Evolutionary conservation across 768 basidiomycete genomes (phyloP).

Genomic region (Coprinopsis sp.): DNA sequence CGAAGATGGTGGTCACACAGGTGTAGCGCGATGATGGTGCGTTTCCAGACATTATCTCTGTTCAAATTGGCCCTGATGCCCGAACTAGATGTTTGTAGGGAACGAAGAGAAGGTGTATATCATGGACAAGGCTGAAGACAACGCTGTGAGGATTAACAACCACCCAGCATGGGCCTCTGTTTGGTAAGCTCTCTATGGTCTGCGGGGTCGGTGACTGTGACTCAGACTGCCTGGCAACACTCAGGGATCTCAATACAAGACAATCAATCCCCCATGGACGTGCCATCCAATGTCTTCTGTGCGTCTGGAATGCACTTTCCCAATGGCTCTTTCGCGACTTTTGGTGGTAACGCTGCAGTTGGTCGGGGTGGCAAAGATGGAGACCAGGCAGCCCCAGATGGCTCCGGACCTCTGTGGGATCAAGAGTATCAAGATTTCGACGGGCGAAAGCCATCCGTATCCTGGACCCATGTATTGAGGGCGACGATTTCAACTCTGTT

Average conservation of each 20-base stretch:
- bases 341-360: slow-evolving; percentile 77
- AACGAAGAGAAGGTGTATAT: slow-evolving; percentile 81
- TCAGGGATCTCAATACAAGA: slow-evolving; percentile 60
- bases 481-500: slow-evolving; percentile 42
- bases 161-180: slow-evolving; percentile 75
- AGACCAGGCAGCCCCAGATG: slow-evolving; percentile 43
- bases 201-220: no score
- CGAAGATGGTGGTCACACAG: slow-evolving; percentile 10
- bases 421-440: slow-evolving; percentile 74
- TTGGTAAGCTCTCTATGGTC: slow-evolving; percentile 50
- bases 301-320: slow-evolving; percentile 82
- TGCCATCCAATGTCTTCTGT: slow-evolving; percentile 73
- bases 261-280: slow-evolving; percentile 64
- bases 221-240: not conserved
- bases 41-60: slow-evolving; percentile 13
- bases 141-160: slow-evolving; percentile 56
- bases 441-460: slow-evolving; percentile 78
- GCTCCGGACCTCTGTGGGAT: slow-evolving; percentile 50
- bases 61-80: not conserved
- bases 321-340: slow-evolving; percentile 69
- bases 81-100: slow-evolving; percentile 69
- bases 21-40: slow-evolving; percentile 15
- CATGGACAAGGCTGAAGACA: slow-evolving; percentile 84
- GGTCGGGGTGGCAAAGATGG: slow-evolving; percentile 58
- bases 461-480: slow-evolving; percentile 64